phyloP scores from a whole-genome alignment of 2,329 filamentous ascomycete genomes.

The Trichoderma arundinaceum region DNA sequence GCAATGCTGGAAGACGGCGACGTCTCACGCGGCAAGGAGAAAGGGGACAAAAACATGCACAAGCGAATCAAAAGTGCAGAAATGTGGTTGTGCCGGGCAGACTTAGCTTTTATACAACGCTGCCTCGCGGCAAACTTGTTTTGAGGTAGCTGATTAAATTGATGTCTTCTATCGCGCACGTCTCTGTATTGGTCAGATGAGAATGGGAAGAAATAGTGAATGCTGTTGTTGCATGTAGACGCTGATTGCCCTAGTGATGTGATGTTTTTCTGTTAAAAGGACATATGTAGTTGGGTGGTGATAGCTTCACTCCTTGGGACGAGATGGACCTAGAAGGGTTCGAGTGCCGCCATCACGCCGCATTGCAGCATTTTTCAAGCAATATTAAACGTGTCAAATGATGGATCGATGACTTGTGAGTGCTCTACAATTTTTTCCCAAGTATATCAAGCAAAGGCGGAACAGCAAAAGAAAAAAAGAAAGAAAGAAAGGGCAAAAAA shows the following conservation, averaged over 20 bases:
- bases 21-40: constrained; percentile 13
- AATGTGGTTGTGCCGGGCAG: constrained; percentile 19
- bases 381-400: rapidly evolving
- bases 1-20: constrained; percentile 17
- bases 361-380: neutral
- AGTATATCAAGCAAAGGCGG: neutral
- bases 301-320: constrained; percentile 14
- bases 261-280: too few species aligned
- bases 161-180: neutral
- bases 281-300: neutral
- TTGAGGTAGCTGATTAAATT: constrained; percentile 33
- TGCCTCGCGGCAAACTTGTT: constrained; percentile 56
- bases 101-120: constrained; percentile 47
- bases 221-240: too few species aligned
- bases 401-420: neutral
- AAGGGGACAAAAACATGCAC: neutral
- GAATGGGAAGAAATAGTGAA: too few species aligned
- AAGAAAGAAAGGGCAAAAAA: constrained; percentile 43
- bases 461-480: neutral
- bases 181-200: too few species aligned
- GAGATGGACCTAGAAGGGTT: neutral
- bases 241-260: neutral
- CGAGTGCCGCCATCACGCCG: neutral
- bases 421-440: neutral
- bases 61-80: constrained; percentile 4